Evolutionary conservation across 176 grass and related monocot genomes (phyloP).

Genomic region (Tillandsia leiboldiana): DNA sequence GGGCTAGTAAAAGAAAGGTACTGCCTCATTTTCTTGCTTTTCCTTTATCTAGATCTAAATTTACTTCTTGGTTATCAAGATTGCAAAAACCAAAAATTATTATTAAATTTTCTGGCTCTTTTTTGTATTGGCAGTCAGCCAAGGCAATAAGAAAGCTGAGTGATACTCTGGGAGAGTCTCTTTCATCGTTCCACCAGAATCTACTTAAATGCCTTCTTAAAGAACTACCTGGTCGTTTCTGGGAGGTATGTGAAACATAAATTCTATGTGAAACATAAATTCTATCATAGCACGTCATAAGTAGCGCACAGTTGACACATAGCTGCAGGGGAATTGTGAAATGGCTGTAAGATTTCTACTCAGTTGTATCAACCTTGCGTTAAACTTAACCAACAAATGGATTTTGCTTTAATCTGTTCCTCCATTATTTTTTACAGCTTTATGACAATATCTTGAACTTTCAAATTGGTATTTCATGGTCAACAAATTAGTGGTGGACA

Average conservation of each 20-base stretch:
- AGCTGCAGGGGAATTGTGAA: too few relatives aligned
- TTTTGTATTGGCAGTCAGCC: conserved; percentile 60
- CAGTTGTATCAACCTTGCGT: too few relatives aligned
- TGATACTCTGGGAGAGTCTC: conserved; percentile 64
- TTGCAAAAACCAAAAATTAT: too few relatives aligned
- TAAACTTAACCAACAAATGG: too few relatives aligned
- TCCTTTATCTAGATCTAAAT: not conserved
- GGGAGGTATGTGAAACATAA: conserved; percentile 56
- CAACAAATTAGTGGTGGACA: too few relatives aligned
- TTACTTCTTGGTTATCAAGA: not conserved
- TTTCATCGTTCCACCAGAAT: conserved; percentile 54
- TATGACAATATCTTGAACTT: too few relatives aligned
- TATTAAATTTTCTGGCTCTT: not conserved
- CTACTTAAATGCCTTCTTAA: conserved; percentile 76
- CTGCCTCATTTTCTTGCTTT: not conserved
- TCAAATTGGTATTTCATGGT: too few relatives aligned
- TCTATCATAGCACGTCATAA: not conserved
- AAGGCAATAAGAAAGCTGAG: conserved; percentile 74
- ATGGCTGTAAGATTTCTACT: too few relatives aligned
- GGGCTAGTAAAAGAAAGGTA: conserved; percentile 94
- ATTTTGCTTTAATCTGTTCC: too few relatives aligned
- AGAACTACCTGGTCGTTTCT: conserved; percentile 82
- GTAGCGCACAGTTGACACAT: too few relatives aligned
- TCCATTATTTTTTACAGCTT: too few relatives aligned
- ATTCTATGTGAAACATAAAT: conserved; percentile 9